A percentile compares a stretch with the other conserved stretches of the same genome.
Conservation (phyloP, 306 rosid species). For the Pterocarpus santalinus region DNA sequence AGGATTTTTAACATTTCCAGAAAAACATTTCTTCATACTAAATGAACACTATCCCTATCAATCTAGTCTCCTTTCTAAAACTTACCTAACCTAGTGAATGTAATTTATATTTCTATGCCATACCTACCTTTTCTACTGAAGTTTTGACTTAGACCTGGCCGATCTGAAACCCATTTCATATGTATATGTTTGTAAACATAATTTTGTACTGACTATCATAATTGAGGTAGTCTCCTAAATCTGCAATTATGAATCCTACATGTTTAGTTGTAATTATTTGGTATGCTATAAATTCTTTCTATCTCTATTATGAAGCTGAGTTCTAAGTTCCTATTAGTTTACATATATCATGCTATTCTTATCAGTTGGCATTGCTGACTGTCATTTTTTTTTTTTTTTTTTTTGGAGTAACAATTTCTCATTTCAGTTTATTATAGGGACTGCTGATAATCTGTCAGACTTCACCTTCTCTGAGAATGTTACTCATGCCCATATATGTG, state of each 20-base stretch:
- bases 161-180: slow-evolving; percentile 35
- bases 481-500: slow-evolving; percentile 86
- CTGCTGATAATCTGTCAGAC: slow-evolving; percentile 76
- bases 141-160: slow-evolving; percentile 29
- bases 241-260: slow-evolving; percentile 28
- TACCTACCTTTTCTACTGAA: slow-evolving; percentile 19
- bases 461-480: slow-evolving; percentile 88
- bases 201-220: slow-evolving; percentile 28
- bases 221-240: slow-evolving; percentile 30
- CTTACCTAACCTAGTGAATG: slow-evolving; percentile 5
- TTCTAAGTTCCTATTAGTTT: slow-evolving; percentile 35
- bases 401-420: slow-evolving; percentile 70
- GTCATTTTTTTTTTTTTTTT: slow-evolving; percentile 39
- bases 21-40: slow-evolving; percentile 1
- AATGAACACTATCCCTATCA: background rate
- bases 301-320: slow-evolving; percentile 36
- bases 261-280: background rate
- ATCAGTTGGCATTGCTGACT: slow-evolving; percentile 18
- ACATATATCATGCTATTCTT: slow-evolving; percentile 35
- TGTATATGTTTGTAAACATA: slow-evolving; percentile 20
- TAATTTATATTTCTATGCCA: slow-evolving; percentile 32
- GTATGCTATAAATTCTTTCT: slow-evolving; percentile 33
- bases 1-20: background rate
- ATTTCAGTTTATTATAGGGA: slow-evolving; percentile 92
- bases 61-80: slow-evolving; percentile 2